Evolutionary conservation across 1,284 basidiomycete genomes (phyloP), one percentile per base, ranked within the genome.

Genomic region (Cryptococcus jaspeensis): DNA sequence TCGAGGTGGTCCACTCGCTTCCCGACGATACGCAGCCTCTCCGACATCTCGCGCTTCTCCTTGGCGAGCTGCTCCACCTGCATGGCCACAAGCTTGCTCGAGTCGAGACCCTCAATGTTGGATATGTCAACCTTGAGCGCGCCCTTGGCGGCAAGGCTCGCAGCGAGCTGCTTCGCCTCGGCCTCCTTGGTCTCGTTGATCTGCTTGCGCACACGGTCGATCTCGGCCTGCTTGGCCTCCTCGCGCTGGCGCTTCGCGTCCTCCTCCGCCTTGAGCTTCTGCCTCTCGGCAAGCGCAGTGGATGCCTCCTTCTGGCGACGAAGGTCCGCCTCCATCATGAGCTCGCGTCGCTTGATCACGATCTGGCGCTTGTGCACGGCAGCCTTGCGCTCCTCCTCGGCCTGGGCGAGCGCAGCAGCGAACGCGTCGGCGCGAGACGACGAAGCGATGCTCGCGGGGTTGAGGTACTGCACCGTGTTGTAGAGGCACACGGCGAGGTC

Each of bases 1-100:
- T 99, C 95, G 72, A 91, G 78, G 78, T 99, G 94, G 73, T 99
- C 95, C 69, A 98, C 86, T 35, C 92, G 89, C 80, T 98, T 97
- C 56, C 87, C 79, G 53, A 90, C 84, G 63, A 94, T 85, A 38
- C 92, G 87, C 59, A 97, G 82, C 25, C 88, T 85, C 70, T 94
- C 90, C 62, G 84, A 84, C 63, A 92, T 82, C 66, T 94, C 90
- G 68, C 87, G 88, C 84, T 96, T 96, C 80, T 98, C 95, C 80
- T 96, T 97, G 80, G 97, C 94, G 55, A 96, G 83, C 72, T 96
- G 92, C 66, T 91, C 87, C 51, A 98, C 92, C 77, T 97, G 92
- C 67, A 98, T 85, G 52, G 85, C 85, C 74, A 98, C 90, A 60
- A 99, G 84, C 62, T 87, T 87, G 70, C 91, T 87, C 9, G 92